Evolutionary conservation across 495 filamentous ascomycete species (phyloP).

Genomic region (Penicillium bovifimosum): DNA sequence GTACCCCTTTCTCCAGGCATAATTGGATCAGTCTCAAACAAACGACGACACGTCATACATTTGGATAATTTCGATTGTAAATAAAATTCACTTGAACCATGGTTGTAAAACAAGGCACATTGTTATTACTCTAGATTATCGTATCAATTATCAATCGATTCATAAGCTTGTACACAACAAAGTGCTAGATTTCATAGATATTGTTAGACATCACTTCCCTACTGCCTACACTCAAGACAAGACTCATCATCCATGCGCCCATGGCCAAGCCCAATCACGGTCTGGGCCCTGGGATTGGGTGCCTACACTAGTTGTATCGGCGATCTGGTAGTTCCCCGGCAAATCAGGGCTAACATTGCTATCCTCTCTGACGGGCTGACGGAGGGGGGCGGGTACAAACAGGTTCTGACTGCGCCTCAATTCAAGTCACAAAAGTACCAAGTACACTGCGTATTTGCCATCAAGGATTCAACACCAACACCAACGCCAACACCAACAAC

Average conservation of each 20-base stretch:
- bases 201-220: no score
- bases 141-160: no score
- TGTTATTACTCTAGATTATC: not conserved
- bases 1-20: not conserved
- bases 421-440: not conserved
- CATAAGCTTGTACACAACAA: no score
- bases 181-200: no score
- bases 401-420: not conserved
- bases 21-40: slow-evolving; percentile 10
- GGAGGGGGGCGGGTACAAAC: not conserved
- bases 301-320: not conserved
- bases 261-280: not conserved
- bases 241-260: not conserved
- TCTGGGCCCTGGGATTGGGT: not conserved
- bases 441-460: not conserved
- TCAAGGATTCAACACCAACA: no score
- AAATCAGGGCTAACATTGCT: not conserved
- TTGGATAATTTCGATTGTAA: not conserved
- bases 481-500: no score
- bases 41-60: slow-evolving; percentile 23
- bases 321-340: not conserved
- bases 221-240: not conserved
- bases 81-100: not conserved
- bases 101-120: not conserved
- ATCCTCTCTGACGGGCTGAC: no score